These are phyloP conservation scores for Clarkia xantiana DNA, from an alignment of 345 rosid genomes.

Conservation along the genomic window DNA sequence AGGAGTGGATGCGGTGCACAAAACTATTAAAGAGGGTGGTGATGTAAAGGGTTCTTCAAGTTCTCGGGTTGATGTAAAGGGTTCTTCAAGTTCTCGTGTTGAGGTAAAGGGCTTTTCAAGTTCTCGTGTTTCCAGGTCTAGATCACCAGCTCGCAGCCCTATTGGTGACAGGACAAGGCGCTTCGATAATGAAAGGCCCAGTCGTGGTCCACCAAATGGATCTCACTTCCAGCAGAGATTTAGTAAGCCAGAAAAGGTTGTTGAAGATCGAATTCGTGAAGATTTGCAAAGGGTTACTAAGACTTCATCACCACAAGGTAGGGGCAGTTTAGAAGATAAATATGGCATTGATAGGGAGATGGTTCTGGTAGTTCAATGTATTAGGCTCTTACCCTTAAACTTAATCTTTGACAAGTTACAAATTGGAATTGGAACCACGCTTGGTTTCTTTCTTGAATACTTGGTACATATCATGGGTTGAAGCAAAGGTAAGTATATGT, in stretches of 20 bases:
- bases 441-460: slow-evolving; percentile 19
- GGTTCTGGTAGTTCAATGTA: slow-evolving; percentile 49
- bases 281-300: slow-evolving; percentile 54
- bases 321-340: slow-evolving; percentile 72
- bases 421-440: slow-evolving; percentile 5
- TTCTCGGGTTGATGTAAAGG: slow-evolving; percentile 36
- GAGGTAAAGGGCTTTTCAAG: slow-evolving; percentile 50
- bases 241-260: slow-evolving; percentile 56
- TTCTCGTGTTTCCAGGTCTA: slow-evolving; percentile 61
- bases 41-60: slow-evolving; percentile 52
- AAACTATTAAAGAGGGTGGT: slow-evolving; percentile 57
- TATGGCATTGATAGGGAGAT: slow-evolving; percentile 43
- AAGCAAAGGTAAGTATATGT: slow-evolving; percentile 96
- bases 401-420: not conserved
- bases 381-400: slow-evolving; percentile 24
- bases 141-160: slow-evolving; percentile 68
- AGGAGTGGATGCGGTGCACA: slow-evolving; percentile 96
- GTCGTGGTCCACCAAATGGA: slow-evolving; percentile 38
- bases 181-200: slow-evolving; percentile 50
- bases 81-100: slow-evolving; percentile 34
- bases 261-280: slow-evolving; percentile 55
- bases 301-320: slow-evolving; percentile 98
- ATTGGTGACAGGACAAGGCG: slow-evolving; percentile 48
- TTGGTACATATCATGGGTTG: slow-evolving; percentile 40
- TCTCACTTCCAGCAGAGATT: slow-evolving; percentile 55